Percentiles rank a stretch among this genome's conserved stretches.
phyloP scores from a whole-genome alignment of 768 basidiomycete species.

The Leccinum broughii region DNA sequence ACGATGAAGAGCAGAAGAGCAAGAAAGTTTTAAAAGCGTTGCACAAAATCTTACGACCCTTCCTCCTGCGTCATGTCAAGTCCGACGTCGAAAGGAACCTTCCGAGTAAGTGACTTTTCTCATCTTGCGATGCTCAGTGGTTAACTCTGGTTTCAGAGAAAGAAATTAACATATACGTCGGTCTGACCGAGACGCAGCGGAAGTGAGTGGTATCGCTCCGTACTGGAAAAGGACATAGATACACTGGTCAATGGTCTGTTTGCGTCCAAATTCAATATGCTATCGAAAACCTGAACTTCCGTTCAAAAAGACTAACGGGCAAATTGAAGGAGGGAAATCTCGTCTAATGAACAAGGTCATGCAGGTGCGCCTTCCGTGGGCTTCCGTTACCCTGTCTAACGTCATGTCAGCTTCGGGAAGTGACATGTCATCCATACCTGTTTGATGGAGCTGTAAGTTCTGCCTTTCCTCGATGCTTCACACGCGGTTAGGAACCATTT shows the following conservation, averaged over 20 bases:
- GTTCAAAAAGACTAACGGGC: conserved; percentile 73
- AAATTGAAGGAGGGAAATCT: conserved; percentile 97
- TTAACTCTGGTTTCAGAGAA: conserved; percentile 59
- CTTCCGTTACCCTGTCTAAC: conserved; percentile 1
- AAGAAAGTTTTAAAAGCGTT: conserved; percentile 95
- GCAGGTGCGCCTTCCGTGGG: conserved; percentile 59
- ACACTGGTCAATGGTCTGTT: conserved; percentile 81
- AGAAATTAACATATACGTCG: conserved; percentile 98
- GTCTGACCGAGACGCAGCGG: conserved; percentile 94
- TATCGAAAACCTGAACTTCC: not conserved
- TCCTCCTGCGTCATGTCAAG: conserved; percentile 92
- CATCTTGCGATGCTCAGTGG: not conserved
- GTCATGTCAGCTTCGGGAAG: conserved; percentile 61
- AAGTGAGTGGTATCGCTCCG: conserved; percentile 90
- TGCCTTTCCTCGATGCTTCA: not conserved
- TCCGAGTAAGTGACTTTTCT: conserved; percentile 53
- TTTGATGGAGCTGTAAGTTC: conserved; percentile 80
- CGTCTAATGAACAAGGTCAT: conserved; percentile 98
- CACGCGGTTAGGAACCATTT: conserved; percentile 75
- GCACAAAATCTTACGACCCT: conserved; percentile 95
- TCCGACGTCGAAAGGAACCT: conserved; percentile 95
- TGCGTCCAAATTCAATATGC: not conserved
- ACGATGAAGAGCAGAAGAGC: conserved; percentile 79
- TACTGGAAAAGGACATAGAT: conserved; percentile 97
- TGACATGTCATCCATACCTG: conserved; percentile 88